Evolutionary conservation across 306 rosid species (phyloP).

Genomic region (Castanopsis chinensis): DNA sequence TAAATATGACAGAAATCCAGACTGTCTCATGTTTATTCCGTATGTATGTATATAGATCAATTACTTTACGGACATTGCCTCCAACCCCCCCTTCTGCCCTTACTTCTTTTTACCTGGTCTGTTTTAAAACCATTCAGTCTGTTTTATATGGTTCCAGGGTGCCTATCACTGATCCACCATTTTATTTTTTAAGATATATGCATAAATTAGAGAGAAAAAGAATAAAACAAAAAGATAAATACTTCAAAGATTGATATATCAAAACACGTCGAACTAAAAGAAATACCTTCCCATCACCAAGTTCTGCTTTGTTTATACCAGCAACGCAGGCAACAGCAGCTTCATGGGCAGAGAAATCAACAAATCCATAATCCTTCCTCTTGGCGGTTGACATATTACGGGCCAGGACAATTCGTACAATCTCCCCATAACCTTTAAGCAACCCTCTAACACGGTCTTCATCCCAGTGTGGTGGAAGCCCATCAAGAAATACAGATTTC

Average conservation of each 20-base stretch:
- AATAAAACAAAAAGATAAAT: constrained; percentile 2
- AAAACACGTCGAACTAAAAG: constrained; percentile 1
- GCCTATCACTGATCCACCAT: background rate
- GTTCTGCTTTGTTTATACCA: constrained; percentile 51
- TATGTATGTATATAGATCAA: background rate
- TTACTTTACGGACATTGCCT: background rate
- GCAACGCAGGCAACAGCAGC: constrained; percentile 70
- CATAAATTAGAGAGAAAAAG: background rate
- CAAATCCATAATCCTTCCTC: constrained; percentile 86
- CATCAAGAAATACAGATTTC: constrained; percentile 75
- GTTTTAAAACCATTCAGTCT: background rate
- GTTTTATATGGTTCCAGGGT: constrained; percentile 3
- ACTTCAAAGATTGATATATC: background rate
- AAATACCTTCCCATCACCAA: constrained; percentile 72
- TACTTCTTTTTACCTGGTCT: background rate
- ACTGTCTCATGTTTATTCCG: too few relatives aligned
- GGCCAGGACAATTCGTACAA: constrained; percentile 56
- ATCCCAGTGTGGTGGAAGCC: constrained; percentile 76
- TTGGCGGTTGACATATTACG: constrained; percentile 68
- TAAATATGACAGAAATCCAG: background rate
- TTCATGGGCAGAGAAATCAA: constrained; percentile 79
- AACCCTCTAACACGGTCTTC: constrained; percentile 53
- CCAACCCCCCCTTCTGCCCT: background rate
- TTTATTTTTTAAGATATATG: background rate
- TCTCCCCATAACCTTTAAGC: constrained; percentile 62